Percentiles rank a stretch among this genome's conserved stretches.
Evolutionary conservation across 441 rosid species (phyloP).

Genomic region (Sinapis alba): DNA sequence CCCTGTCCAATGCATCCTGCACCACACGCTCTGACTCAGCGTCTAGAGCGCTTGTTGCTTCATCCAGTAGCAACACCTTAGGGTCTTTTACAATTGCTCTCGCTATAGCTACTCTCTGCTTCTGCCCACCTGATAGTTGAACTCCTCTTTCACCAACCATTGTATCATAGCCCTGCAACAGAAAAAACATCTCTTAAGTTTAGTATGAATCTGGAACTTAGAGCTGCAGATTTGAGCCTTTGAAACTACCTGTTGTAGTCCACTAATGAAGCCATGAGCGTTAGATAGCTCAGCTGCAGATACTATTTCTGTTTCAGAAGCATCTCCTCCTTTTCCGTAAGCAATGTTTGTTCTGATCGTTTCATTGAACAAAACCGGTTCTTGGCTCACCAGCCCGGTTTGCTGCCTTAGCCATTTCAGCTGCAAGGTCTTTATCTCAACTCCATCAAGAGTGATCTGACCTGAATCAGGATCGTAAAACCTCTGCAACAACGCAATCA

Average conservation of each 20-base stretch:
- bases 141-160: slow-evolving; percentile 77
- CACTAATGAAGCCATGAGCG: slow-evolving; percentile 77
- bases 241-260: slow-evolving; percentile 77
- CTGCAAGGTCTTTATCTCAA: slow-evolving; percentile 57
- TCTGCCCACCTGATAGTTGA: slow-evolving; percentile 76
- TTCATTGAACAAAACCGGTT: slow-evolving; percentile 79
- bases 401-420: slow-evolving; percentile 81
- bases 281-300: slow-evolving; percentile 74
- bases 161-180: slow-evolving; percentile 63
- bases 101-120: slow-evolving; percentile 76
- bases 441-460: slow-evolving; percentile 66
- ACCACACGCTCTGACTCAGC: neutral
- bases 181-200: neutral
- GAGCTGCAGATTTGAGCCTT: no score
- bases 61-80: neutral
- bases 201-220: neutral
- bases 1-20: neutral
- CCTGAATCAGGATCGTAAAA: slow-evolving; percentile 85
- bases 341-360: slow-evolving; percentile 77
- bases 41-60: neutral
- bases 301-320: slow-evolving; percentile 60
- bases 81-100: slow-evolving; percentile 45
- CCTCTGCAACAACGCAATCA: slow-evolving; percentile 70
- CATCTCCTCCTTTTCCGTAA: slow-evolving; percentile 67
- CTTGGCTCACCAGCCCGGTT: slow-evolving; percentile 82